phyloP scores from a whole-genome alignment of 768 basidiomycete genomes.

The Kwoniella dejecticola region DNA sequence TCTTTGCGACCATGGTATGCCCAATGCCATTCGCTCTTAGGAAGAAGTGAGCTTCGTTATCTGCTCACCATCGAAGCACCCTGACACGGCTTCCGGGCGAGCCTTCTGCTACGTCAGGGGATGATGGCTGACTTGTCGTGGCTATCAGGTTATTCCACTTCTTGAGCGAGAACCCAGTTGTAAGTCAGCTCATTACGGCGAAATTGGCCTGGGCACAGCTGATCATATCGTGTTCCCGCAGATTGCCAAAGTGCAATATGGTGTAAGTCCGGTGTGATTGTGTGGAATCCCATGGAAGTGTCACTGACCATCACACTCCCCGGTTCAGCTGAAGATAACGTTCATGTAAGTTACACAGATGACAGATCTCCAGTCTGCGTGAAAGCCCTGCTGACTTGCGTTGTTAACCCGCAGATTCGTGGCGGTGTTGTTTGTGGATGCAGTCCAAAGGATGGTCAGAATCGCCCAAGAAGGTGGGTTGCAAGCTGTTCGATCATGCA shows the following conservation, averaged over 20 bases:
- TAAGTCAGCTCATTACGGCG: conserved; percentile 67
- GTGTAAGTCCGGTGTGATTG: conserved; percentile 39
- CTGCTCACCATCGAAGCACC: too few relatives aligned
- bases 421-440: conserved; percentile 82
- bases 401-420: conserved; percentile 63
- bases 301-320: too few relatives aligned
- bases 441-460: conserved; percentile 86
- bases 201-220: background rate
- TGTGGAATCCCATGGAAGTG: too few relatives aligned
- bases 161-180: conserved; percentile 64
- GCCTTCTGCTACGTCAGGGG: too few relatives aligned
- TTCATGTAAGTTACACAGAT: conserved; percentile 69
- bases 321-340: conserved; percentile 71
- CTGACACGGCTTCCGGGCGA: too few relatives aligned
- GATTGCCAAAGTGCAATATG: conserved; percentile 88
- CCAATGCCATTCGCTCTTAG: conserved; percentile 77
- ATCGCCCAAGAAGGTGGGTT: conserved; percentile 55
- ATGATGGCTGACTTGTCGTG: background rate
- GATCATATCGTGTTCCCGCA: background rate
- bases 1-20: conserved; percentile 53
- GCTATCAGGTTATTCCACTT: conserved; percentile 49
- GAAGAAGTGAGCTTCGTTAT: conserved; percentile 48
- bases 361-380: background rate
- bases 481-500: background rate
- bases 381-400: too few relatives aligned